Evolutionary conservation across 1,284 basidiomycete genomes (phyloP).

Genomic region (Flammula alnicola): DNA sequence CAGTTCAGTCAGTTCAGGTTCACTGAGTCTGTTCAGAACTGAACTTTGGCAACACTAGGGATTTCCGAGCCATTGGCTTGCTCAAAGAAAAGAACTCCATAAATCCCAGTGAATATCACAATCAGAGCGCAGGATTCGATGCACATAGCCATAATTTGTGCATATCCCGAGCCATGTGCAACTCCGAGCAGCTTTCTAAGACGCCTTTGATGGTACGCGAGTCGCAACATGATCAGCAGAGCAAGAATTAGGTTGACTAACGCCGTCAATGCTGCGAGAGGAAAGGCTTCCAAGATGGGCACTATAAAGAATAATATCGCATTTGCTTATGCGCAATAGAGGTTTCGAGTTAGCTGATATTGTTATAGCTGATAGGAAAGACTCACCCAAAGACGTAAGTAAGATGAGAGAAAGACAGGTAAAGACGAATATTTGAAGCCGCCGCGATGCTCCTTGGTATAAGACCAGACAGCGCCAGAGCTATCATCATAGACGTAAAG

Average conservation of each 20-base stretch:
- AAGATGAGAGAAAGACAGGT: constrained; percentile 1
- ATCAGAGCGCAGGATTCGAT: constrained; percentile 16
- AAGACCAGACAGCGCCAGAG: constrained; percentile 13
- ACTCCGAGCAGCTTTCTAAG: constrained; percentile 8
- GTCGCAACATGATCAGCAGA: constrained; percentile 10
- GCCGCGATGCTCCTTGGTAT: constrained; percentile 4
- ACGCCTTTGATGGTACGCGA: constrained; percentile 9
- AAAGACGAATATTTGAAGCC: not conserved
- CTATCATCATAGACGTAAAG: not conserved
- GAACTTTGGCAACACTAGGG: too few relatives aligned
- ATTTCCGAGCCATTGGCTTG: not conserved
- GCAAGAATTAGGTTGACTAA: constrained; percentile 9
- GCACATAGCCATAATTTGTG: constrained; percentile 8
- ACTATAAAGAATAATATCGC: not conserved
- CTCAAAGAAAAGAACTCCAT: constrained; percentile 3
- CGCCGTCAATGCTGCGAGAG: constrained; percentile 6
- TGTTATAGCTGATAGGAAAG: too few relatives aligned
- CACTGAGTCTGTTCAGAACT: too few relatives aligned
- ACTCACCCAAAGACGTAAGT: constrained; percentile 10
- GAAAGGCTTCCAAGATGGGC: not conserved
- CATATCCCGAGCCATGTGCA: constrained; percentile 8
- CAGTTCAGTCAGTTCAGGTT: too few relatives aligned
- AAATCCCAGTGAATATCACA: constrained; percentile 6
- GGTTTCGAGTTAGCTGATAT: not conserved
- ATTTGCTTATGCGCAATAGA: not conserved